Evolutionary conservation across 768 basidiomycete genomes (phyloP), one percentile per base, ranked within the genome.

Genomic region (Russula earlei): DNA sequence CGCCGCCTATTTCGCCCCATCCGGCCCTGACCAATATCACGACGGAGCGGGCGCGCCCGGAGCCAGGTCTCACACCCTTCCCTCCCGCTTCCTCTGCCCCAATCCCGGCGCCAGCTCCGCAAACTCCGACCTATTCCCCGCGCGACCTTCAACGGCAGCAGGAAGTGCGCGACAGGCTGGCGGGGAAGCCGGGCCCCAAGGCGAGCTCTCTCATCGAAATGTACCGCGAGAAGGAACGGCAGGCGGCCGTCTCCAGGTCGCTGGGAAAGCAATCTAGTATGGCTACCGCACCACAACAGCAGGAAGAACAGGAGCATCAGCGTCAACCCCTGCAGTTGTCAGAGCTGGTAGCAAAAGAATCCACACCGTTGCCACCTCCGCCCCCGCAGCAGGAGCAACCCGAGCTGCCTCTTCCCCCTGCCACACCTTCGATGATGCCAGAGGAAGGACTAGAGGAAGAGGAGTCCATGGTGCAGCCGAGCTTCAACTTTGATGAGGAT

Each of bases 151-250:
- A 50, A 12, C 49, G 55, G 4, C 55, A 56, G 3, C 49, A 56
- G 44, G 55, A 57, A 11, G 58, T 51, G 31, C 48, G 56, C 4
- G 54, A 60, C 3, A 42, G 55, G 24, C 15, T 57, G 6, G 24
- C 56, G 0, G 56, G 69, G 65, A 38, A 49, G 67, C 45, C 49
- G 63, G 17, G 55, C 71, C 14, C 82, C 81, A 71, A 83, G 70
- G 88, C 87, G 0, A 82, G 85, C 4, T 79, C 83, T 1, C 74
- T 91, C 49, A 91, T 91, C 62, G 87, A 90, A 67, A 86, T 91
- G 86, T 91, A 89, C 63, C 80, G 87, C 49, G 84, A 91, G 70
- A 65, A 86, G 82, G 73, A 80, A 14, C 61, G 61, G 9, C 38
- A 37, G 77, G 63, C 78, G 74, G 52, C 54, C 9, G 17, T 20